A percentile compares a stretch with the other conserved stretches of the same genome.
These are phyloP conservation scores for Immersiporthe knoxdaviesiana DNA, from an alignment of 2,329 filamentous ascomycete genomes.

Conservation along the genomic window DNA sequence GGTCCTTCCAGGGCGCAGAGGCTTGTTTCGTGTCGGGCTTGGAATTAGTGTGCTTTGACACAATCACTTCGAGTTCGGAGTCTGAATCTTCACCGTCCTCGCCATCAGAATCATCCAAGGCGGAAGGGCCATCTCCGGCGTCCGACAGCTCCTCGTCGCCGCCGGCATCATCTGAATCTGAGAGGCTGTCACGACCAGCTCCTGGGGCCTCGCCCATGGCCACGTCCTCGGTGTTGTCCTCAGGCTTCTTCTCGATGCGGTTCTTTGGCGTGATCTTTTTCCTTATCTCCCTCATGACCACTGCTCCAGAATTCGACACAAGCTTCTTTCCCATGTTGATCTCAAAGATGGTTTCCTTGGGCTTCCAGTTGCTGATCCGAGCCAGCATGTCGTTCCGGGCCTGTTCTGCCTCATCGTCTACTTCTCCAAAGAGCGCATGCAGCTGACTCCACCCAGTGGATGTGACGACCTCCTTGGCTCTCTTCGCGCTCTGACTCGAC, in stretches of 20 bases:
- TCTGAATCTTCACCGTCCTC: slow-evolving; percentile 63
- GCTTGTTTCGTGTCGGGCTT: slow-evolving; percentile 53
- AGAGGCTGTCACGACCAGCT: slow-evolving; percentile 21
- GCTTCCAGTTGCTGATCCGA: slow-evolving; percentile 84
- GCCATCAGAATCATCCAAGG: slow-evolving; percentile 49
- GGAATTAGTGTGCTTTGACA: slow-evolving; percentile 61
- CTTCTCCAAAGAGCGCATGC: slow-evolving; percentile 79
- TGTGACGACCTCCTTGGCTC: slow-evolving; percentile 76
- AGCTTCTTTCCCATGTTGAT: slow-evolving; percentile 74
- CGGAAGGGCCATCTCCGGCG: slow-evolving; percentile 40
- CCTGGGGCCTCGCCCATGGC: slow-evolving; percentile 38
- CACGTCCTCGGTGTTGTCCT: slow-evolving; percentile 41
- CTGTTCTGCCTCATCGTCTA: slow-evolving; percentile 66
- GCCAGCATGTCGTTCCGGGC: slow-evolving; percentile 86
- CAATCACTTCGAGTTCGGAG: slow-evolving; percentile 69
- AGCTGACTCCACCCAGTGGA: slow-evolving; percentile 73
- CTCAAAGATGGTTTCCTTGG: slow-evolving; percentile 95
- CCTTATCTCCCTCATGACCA: slow-evolving; percentile 74
- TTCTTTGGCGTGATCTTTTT: slow-evolving; percentile 68
- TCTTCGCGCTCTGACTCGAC: slow-evolving; percentile 85
- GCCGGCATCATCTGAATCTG: slow-evolving; percentile 32
- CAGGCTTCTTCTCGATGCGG: slow-evolving; percentile 45
- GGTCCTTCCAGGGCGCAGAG: slow-evolving; percentile 71
- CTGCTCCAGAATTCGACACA: slow-evolving; percentile 65
- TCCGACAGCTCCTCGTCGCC: slow-evolving; percentile 43